Evolutionary conservation across 2,329 filamentous ascomycete genomes (phyloP).

Genomic region (Penicillium sp.): DNA sequence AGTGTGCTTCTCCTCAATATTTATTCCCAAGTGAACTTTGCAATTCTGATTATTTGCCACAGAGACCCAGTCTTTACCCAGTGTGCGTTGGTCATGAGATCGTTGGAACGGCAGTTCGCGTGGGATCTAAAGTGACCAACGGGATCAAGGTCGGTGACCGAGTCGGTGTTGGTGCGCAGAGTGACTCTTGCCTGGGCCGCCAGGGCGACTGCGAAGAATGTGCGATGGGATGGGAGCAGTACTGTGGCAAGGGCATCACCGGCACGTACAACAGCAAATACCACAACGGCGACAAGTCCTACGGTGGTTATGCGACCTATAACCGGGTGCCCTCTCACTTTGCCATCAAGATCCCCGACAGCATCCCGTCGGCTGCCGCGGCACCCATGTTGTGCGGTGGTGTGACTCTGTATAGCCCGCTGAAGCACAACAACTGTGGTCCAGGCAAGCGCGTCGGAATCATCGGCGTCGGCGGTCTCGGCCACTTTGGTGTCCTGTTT

Average conservation of each 20-base stretch:
- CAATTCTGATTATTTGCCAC: not conserved
- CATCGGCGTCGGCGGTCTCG: constrained; percentile 66
- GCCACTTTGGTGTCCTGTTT: constrained; percentile 67
- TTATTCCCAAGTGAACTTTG: not conserved
- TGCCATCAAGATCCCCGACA: constrained; percentile 52
- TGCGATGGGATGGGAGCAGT: constrained; percentile 36
- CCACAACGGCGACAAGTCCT: constrained; percentile 53
- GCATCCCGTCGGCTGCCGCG: constrained; percentile 45
- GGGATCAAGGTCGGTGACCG: constrained; percentile 31
- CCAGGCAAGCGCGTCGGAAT: constrained; percentile 68
- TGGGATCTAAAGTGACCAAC: constrained; percentile 42
- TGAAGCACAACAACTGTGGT: constrained; percentile 62
- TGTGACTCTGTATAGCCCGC: constrained; percentile 65
- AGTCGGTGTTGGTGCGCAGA: constrained; percentile 56
- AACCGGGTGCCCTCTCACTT: constrained; percentile 55
- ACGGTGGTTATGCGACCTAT: constrained; percentile 60
- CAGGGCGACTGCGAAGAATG: constrained; percentile 50
- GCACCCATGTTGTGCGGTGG: constrained; percentile 75
- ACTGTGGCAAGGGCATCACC: constrained; percentile 27
- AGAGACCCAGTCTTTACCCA: constrained; percentile 34
- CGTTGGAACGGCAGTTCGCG: constrained; percentile 53
- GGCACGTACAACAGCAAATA: constrained; percentile 30
- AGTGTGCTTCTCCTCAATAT: constrained; percentile 6
- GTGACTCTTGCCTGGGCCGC: constrained; percentile 46
- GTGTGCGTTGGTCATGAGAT: constrained; percentile 61